Evolutionary conservation across 2,329 filamentous ascomycete genomes (phyloP), one percentile per base, ranked within the genome.

Genomic region (Periconia digitata): DNA sequence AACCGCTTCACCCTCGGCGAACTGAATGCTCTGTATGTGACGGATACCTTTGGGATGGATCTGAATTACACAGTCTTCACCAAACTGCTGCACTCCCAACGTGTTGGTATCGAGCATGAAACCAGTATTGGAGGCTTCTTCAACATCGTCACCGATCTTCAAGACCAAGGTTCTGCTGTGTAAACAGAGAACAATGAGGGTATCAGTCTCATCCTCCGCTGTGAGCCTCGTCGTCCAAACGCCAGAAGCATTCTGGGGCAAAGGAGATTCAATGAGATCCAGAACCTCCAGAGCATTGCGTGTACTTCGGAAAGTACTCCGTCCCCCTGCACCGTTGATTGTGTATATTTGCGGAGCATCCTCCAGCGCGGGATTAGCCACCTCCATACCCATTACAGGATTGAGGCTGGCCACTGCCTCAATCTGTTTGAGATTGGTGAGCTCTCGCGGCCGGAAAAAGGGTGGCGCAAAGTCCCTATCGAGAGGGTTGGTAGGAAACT

Each of bases 311-410:
- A 99, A 96, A 6, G 87, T 87, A 70, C 92, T 96, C 55, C 90
- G 83, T 38, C 92, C 90, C 8, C 92, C 90, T 49, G 88, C 89
- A 8, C 95, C 94, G 65, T 89, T 95, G 35, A 96, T 84, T 0
- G 91, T 87, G 72, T 96, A 99, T 20, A 99, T 95, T 66, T 99
- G 95, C 12, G 94, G 94, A 5, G 92, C 92, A 69, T 97, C 94
- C 56, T 97, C 94, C 39, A 90, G 85, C 0, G 89, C 90, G 23
- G 96, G 76, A 59, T 99, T 97, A 40, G 89, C 89, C 21, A 99
- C 85, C 69, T 95, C 92, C 74, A 90, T 92, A 65, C 92, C 91
- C 69, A 96, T 83, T 41, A 96, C 78, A 2, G 95, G 92, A 64
- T 95, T 96, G 80, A 96, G 86, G 8, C 91, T 88, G 58, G 92